Evolutionary conservation across 371 early-diverging fungal genomes (phyloP).

Genomic region (Lichtheimia ornata): DNA sequence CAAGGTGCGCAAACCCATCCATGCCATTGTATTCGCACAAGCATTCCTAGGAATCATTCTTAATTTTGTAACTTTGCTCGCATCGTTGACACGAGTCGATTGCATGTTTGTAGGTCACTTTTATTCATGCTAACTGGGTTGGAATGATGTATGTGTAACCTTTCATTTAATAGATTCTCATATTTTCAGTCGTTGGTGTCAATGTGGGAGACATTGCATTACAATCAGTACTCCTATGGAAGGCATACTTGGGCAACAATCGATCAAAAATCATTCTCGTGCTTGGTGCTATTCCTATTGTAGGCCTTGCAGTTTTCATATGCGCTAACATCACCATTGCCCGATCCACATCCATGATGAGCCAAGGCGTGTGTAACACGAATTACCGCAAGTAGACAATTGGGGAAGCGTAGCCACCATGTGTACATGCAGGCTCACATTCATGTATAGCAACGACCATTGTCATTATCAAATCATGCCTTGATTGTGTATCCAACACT

Average conservation of each 20-base stretch:
- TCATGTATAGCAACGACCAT: slow-evolving; percentile 28
- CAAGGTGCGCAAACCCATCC: slow-evolving; percentile 36
- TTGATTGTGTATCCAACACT: slow-evolving; percentile 43
- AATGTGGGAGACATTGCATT: slow-evolving; percentile 41
- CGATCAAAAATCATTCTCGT: slow-evolving; percentile 33
- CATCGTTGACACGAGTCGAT: slow-evolving; percentile 26
- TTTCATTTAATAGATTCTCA: slow-evolving; percentile 23
- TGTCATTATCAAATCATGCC: slow-evolving; percentile 34
- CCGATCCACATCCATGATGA: slow-evolving; percentile 19
- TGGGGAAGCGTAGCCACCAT: too few species aligned
- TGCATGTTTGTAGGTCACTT: slow-evolving; percentile 42
- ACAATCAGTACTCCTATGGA: slow-evolving; percentile 45
- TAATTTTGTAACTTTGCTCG: slow-evolving; percentile 38
- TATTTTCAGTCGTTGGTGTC: slow-evolving; percentile 45
- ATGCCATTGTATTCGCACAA: slow-evolving; percentile 36
- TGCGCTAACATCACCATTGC: slow-evolving; percentile 36
- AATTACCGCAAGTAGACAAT: slow-evolving; percentile 32
- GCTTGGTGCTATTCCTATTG: slow-evolving; percentile 32
- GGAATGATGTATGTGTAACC: not conserved
- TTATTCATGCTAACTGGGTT: too few species aligned
- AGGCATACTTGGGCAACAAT: slow-evolving; percentile 46
- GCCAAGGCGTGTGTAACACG: slow-evolving; percentile 28
- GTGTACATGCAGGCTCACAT: not conserved
- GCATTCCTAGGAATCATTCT: slow-evolving; percentile 33
- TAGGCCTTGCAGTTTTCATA: slow-evolving; percentile 34